Conservation (phyloP, 2,329 filamentous ascomycete genomes). For the Endocalyx cinctus region DNA sequence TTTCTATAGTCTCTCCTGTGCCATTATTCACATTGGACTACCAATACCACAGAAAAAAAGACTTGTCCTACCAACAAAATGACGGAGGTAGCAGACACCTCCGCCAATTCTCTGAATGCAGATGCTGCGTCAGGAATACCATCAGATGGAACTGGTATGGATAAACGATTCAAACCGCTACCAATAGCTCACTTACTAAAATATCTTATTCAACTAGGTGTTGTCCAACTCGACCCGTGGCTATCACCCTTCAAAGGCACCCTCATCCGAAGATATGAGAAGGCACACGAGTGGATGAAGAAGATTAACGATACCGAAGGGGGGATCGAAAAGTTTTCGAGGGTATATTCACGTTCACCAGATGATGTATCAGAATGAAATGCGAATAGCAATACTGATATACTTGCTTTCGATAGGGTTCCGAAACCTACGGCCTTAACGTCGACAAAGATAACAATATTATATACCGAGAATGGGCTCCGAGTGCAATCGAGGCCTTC, state of each 20-base stretch:
- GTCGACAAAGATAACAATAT: slow-evolving; percentile 80
- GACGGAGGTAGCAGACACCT: slow-evolving; percentile 33
- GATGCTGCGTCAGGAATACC: slow-evolving; percentile 39
- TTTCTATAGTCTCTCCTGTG: too few relatives aligned
- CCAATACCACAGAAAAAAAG: too few relatives aligned
- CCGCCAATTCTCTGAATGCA: slow-evolving; percentile 38
- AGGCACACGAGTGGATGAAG: slow-evolving; percentile 82
- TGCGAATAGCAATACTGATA: slow-evolving; percentile 9
- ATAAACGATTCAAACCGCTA: slow-evolving; percentile 4
- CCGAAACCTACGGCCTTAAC: slow-evolving; percentile 81
- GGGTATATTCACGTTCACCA: slow-evolving; percentile 47
- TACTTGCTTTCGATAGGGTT: slow-evolving; percentile 59
- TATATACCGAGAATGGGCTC: slow-evolving; percentile 92
- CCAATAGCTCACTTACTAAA: not conserved
- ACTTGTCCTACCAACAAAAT: too few relatives aligned
- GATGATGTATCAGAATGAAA: too few relatives aligned
- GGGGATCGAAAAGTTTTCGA: slow-evolving; percentile 86
- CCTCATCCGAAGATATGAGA: slow-evolving; percentile 70
- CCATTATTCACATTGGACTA: too few relatives aligned
- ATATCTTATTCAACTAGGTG: slow-evolving; percentile 51
- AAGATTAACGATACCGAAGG: slow-evolving; percentile 79
- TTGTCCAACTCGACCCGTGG: slow-evolving; percentile 83
- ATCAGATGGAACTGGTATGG: slow-evolving; percentile 68
- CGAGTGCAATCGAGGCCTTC: slow-evolving; percentile 78
- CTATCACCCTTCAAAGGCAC: slow-evolving; percentile 78